Conservation (phyloP, 768 basidiomycete genomes). For the Lentinula sp. region DNA sequence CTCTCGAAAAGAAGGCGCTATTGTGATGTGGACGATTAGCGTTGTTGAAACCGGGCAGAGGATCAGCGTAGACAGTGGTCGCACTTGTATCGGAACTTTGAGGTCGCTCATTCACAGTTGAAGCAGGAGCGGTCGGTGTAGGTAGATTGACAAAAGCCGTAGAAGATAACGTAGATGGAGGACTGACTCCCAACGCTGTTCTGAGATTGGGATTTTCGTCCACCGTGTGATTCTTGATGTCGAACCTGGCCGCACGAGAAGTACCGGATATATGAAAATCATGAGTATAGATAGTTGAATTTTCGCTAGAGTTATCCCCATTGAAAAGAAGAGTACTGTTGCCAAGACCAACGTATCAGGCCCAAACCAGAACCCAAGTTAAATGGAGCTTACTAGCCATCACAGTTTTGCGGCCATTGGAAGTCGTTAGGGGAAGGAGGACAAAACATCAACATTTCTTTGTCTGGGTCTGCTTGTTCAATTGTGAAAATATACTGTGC, state of each 20-base stretch:
- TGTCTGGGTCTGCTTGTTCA: conserved; percentile 36
- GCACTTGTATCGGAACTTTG: background rate
- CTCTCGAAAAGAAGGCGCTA: conserved; percentile 6
- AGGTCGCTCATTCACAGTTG: background rate
- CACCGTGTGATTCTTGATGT: conserved; percentile 8
- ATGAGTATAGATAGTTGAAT: conserved; percentile 40
- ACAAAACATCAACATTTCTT: conserved; percentile 20
- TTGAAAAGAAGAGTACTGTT: conserved; percentile 29
- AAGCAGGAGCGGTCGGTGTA: background rate
- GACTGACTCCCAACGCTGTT: background rate
- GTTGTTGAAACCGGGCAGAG: background rate
- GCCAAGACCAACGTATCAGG: background rate
- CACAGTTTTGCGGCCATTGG: conserved; percentile 24
- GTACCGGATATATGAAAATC: conserved; percentile 37
- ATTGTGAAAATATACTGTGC: conserved; percentile 36
- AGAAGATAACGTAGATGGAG: background rate
- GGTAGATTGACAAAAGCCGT: background rate
- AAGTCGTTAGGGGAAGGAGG: conserved; percentile 19
- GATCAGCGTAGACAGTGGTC: conserved; percentile 2
- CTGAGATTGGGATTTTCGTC: conserved; percentile 5
- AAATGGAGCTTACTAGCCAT: background rate
- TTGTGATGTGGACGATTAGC: conserved; percentile 1
- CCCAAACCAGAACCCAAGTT: background rate
- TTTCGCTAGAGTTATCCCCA: conserved; percentile 7
- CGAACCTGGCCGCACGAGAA: conserved; percentile 15